Percentiles rank a stretch among this genome's conserved stretches.
phyloP scores from a whole-genome alignment of 2,329 filamentous ascomycete genomes.

The Colletotrichum liaoningense region DNA sequence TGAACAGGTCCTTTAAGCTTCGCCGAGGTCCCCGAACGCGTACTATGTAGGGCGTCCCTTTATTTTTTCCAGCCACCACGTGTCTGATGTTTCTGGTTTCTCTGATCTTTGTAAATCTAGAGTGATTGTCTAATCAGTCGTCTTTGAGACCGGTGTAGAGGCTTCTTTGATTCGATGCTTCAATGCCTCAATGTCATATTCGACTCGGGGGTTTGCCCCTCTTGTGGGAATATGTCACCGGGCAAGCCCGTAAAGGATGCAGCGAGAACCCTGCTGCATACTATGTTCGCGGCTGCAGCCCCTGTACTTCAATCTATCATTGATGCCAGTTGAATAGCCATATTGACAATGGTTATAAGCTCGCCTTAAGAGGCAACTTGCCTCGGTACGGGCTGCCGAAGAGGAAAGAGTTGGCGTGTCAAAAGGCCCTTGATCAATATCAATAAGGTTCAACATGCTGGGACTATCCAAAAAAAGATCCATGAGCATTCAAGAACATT shows the following conservation, averaged over 20 bases:
- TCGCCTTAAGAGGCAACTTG: background rate
- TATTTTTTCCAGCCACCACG: background rate
- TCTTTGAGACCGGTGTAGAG: background rate
- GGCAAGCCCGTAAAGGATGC: background rate
- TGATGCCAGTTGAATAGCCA: background rate
- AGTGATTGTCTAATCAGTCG: background rate
- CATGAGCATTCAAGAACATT: no score
- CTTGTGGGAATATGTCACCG: background rate
- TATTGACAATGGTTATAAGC: no score
- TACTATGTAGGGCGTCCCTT: background rate
- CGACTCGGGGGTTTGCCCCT: background rate
- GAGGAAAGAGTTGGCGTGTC: background rate
- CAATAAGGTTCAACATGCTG: background rate
- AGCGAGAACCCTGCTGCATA: background rate
- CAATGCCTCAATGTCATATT: background rate
- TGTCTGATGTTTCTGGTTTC: background rate
- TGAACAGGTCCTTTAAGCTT: background rate
- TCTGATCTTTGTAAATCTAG: background rate
- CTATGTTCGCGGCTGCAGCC: background rate
- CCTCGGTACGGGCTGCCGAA: background rate
- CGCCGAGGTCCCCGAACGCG: conserved; percentile 9
- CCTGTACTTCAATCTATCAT: background rate
- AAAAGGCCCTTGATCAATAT: background rate
- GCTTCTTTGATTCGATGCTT: background rate
- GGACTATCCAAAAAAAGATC: background rate